These are phyloP conservation scores for Candida dubliniensis DNA, from an alignment of 1,139 yeast genomes.

Conservation along the genomic window DNA sequence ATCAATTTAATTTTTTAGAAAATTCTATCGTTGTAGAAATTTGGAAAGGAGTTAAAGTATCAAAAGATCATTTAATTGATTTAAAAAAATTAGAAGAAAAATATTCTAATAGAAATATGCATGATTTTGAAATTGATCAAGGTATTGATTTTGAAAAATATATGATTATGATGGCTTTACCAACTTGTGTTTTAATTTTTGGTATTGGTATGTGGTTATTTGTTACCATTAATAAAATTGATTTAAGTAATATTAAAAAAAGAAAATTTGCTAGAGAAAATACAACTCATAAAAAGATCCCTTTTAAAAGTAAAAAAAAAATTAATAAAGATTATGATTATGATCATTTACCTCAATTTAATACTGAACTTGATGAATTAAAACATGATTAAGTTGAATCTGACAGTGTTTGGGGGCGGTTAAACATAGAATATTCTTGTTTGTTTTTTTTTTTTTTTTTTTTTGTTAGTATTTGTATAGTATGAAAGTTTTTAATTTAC, in stretches of 20 bases:
- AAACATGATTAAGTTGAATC: slow-evolving; percentile 14
- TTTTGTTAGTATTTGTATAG: no score
- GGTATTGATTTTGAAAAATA: slow-evolving; percentile 66
- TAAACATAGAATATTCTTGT: no score
- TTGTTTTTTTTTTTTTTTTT: no score
- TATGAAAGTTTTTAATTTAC: no score
- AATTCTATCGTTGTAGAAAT: slow-evolving; percentile 59
- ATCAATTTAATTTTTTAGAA: slow-evolving; percentile 55
- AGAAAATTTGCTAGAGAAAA: slow-evolving; percentile 48
- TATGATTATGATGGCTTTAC: slow-evolving; percentile 64
- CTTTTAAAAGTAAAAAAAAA: slow-evolving; percentile 26
- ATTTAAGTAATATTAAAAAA: slow-evolving; percentile 51
- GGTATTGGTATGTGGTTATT: slow-evolving; percentile 65
- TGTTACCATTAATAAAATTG: slow-evolving; percentile 52
- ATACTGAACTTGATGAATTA: slow-evolving; percentile 14
- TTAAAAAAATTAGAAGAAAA: slow-evolving; percentile 45
- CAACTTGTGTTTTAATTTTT: slow-evolving; percentile 65
- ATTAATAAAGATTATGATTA: slow-evolving; percentile 21
- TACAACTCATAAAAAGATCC: slow-evolving; percentile 33
- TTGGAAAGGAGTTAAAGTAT: slow-evolving; percentile 57
- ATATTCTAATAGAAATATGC: slow-evolving; percentile 30
- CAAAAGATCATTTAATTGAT: slow-evolving; percentile 57
- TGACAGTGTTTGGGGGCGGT: no score
- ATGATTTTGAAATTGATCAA: slow-evolving; percentile 53
- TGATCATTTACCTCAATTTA: slow-evolving; percentile 31